Base-by-base conservation (phyloP, 495 filamentous ascomycete species). In the Lasiosphaeria miniovina region DNA sequence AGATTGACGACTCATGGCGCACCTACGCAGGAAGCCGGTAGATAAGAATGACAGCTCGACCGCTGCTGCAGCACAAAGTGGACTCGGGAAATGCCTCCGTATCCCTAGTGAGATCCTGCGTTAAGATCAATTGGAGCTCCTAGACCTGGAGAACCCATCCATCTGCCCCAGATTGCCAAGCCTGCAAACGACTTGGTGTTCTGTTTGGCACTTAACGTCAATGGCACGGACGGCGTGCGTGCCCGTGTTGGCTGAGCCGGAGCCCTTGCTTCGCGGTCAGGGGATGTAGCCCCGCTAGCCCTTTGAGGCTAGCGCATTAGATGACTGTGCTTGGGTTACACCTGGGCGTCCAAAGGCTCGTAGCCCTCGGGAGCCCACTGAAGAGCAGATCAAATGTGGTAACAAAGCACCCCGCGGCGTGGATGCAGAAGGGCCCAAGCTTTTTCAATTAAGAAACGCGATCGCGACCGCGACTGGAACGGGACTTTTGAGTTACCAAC, bases 381-480 rank as follows among this genome's bases (percentile, higher is more conserved):
- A 10, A 45, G 41, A 45, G n/a, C 2, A 2, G 41, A n/a, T 45
- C 41, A n/a, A 51, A 32, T 1, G 9, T 51, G 12, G 5, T 0
- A 31, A 32, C 12, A 52, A n/a, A 36, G 14, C 33, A 52, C 9
- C 49, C 17, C n/a, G 32, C n/a, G 15, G 14, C 17, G 36, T 15
- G 53, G 38, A 24, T 24, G 24, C 24, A 5, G 17, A 15, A 3
- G 41, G 52, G 61, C 31, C 52, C 61, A 53, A 57, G 62, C 62
- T 54, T 62, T 65, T 41, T 12, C 12, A 41, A 12, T 12, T 12
- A 61, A 49, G 52, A 55, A 58, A 49, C 63, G 59, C 63, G 63
- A 17, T 35, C 54, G 43, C 54, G 48, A 58, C 59, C 35, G 50
- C 50, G 50, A 56, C 54, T 17, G 36, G n/a, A 32, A 52, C 49